Evolutionary conservation across 192 early-diverging fungal genomes (phyloP).

Genomic region (Mortierella antarctica): DNA sequence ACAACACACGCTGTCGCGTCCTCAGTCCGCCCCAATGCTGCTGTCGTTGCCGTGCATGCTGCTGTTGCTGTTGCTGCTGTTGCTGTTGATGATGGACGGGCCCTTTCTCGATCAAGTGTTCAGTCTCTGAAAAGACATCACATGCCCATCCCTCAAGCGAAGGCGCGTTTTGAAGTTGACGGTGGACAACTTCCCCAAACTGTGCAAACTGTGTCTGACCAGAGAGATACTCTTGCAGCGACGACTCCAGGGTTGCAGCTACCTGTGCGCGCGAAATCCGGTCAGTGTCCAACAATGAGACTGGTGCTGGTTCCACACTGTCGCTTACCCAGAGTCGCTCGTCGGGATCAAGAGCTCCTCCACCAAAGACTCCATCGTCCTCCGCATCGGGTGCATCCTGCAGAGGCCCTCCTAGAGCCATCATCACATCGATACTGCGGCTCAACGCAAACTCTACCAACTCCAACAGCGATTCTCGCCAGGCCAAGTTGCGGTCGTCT

Average conservation of each 20-base stretch:
- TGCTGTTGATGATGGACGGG: background rate
- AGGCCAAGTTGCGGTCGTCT: constrained; percentile 18
- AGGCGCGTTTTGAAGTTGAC: constrained; percentile 2
- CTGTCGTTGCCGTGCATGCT: background rate
- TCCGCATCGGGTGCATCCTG: constrained; percentile 1
- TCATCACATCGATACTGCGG: constrained; percentile 12
- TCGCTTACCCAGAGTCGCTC: background rate
- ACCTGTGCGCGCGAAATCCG: constrained; percentile 20
- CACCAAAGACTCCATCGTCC: background rate
- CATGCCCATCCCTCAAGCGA: constrained; percentile 12
- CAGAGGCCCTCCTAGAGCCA: constrained; percentile 3
- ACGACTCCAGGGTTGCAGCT: constrained; percentile 12
- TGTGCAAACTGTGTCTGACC: constrained; percentile 8
- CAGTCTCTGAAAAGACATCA: constrained; percentile 2
- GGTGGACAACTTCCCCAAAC: constrained; percentile 6
- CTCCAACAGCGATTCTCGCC: constrained; percentile 24
- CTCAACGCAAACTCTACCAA: constrained; percentile 22
- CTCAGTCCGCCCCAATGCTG: background rate
- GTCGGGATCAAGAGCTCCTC: no score
- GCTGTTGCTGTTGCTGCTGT: background rate
- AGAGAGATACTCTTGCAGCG: constrained; percentile 16
- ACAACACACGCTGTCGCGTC: constrained; percentile 11
- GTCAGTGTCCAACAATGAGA: constrained; percentile 2
- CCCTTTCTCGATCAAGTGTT: background rate
- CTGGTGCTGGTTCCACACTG: background rate